phyloP scores from a whole-genome alignment of 2,329 filamentous ascomycete genomes.

The Diaporthe amygdali region DNA sequence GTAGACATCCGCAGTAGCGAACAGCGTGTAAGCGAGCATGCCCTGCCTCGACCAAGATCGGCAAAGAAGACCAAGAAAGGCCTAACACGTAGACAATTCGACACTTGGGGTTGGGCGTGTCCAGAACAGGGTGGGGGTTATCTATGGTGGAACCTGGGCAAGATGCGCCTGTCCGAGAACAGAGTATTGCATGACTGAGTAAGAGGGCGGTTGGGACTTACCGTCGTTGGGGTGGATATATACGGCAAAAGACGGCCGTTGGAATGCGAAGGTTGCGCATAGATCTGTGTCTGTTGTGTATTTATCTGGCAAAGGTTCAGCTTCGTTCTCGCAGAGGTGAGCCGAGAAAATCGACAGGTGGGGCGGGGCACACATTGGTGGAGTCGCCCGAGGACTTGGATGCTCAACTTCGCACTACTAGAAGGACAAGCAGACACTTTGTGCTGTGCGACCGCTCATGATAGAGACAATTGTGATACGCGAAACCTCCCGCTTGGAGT shows the following conservation, averaged over 20 bases:
- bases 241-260: not conserved
- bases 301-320: not conserved
- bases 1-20: not conserved
- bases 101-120: not conserved
- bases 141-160: not conserved
- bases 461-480: not conserved
- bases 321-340: not conserved
- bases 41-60: not conserved
- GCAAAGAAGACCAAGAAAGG: not conserved
- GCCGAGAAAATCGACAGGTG: not conserved
- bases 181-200: not conserved
- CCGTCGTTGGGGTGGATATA: not conserved
- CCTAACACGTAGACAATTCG: not conserved
- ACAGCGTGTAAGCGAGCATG: not conserved
- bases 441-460: not conserved
- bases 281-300: not conserved
- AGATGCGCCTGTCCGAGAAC: not conserved
- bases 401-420: not conserved
- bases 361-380: not conserved
- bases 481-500: not conserved
- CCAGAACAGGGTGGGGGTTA: not conserved
- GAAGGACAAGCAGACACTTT: not conserved
- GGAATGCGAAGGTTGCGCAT: not conserved
- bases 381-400: not conserved
- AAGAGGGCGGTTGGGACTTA: not conserved